Evolutionary conservation across 2,329 filamentous ascomycete species (phyloP).

Genomic region (Bimuria novae-zelandiae): DNA sequence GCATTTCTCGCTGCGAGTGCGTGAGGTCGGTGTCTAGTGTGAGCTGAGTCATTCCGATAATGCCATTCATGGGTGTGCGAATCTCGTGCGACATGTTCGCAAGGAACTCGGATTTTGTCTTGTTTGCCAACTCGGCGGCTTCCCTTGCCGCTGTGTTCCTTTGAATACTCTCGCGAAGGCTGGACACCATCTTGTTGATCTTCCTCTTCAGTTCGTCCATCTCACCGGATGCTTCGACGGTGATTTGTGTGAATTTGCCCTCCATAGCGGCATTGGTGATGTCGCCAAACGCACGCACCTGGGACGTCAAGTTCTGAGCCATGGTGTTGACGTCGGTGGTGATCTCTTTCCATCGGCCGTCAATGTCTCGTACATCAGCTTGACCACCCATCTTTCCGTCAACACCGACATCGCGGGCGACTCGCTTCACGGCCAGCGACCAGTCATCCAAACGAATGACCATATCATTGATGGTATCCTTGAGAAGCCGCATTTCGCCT

Average conservation of each 20-base stretch:
- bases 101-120: constrained; percentile 97
- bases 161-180: constrained; percentile 92
- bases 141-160: constrained; percentile 94
- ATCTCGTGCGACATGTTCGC: constrained; percentile 99
- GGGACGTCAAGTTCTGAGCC: constrained; percentile 81
- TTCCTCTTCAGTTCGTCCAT: constrained; percentile 99
- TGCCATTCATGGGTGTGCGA: constrained; percentile 95
- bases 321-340: constrained; percentile 96
- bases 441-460: constrained; percentile 93
- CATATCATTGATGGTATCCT: constrained; percentile 99
- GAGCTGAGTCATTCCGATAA: constrained; percentile 97
- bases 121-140: constrained; percentile 93
- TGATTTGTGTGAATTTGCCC: constrained; percentile 92
- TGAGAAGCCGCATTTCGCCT: constrained; percentile 90
- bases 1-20: constrained; percentile 94
- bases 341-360: constrained; percentile 97
- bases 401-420: constrained; percentile 94
- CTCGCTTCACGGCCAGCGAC: constrained; percentile 92
- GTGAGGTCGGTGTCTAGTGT: constrained; percentile 93
- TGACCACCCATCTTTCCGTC: constrained; percentile 99
- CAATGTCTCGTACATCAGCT: constrained; percentile 89
- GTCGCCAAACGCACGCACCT: constrained; percentile 96
- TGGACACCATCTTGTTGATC: constrained; percentile 99
- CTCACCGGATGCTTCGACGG: constrained; percentile 94
- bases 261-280: constrained; percentile 98